Percentiles rank a stretch among this genome's conserved stretches.
Conservation (phyloP, 148 eudicot species). For the Chenopodium formosanum region DNA sequence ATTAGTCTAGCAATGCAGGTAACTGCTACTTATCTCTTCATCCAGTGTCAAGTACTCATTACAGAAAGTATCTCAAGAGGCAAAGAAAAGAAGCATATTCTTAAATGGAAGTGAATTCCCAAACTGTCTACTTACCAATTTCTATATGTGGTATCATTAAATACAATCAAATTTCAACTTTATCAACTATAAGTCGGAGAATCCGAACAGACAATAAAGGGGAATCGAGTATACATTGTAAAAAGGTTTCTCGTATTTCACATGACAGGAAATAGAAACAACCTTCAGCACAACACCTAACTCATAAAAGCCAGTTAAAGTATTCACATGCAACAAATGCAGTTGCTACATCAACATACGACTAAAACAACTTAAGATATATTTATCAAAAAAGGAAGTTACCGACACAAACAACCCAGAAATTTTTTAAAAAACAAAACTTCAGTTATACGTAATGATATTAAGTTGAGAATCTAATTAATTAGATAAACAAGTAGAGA, state of each 20-base stretch:
- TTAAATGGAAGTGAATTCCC: constrained; percentile 10
- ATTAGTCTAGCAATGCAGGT: constrained; percentile 1
- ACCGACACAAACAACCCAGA: constrained; percentile 4
- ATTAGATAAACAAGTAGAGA: constrained; percentile 23
- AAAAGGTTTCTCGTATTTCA: not conserved
- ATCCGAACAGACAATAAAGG: constrained; percentile 13
- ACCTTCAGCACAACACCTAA: constrained; percentile 17
- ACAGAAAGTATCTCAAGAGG: not conserved
- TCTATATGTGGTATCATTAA: not conserved
- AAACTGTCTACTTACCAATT: not conserved
- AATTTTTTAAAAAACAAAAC: not conserved
- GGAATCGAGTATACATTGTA: not conserved
- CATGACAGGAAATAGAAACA: not conserved
- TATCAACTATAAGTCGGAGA: not conserved
- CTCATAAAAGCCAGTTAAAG: constrained; percentile 21
- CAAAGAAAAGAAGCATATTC: constrained; percentile 4
- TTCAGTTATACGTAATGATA: constrained; percentile 22
- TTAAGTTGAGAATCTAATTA: constrained; percentile 23
- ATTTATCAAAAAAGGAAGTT: not conserved
- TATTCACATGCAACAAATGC: constrained; percentile 23
- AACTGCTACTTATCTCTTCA: constrained; percentile 11
- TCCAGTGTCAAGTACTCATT: not conserved
- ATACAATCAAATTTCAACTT: constrained; percentile 7
- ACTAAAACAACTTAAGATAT: constrained; percentile 7
- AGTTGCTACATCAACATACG: not conserved